These are phyloP conservation scores for Ascoidea rubescens DNA, from an alignment of 805 yeast species.

Conservation along the genomic window DNA sequence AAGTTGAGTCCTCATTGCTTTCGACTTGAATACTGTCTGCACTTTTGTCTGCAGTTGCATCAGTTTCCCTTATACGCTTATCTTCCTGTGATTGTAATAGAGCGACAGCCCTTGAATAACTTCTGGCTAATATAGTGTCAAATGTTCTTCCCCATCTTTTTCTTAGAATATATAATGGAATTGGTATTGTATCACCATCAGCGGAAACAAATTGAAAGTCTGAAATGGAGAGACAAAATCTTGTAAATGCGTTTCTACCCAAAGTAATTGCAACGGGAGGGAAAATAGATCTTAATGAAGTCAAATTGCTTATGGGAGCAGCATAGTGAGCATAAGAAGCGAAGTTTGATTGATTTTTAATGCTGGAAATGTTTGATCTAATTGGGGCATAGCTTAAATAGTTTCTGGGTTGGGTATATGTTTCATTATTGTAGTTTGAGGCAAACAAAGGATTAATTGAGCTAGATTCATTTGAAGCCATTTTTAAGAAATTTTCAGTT, in stretches of 20 bases:
- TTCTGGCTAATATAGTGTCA: constrained; percentile 44
- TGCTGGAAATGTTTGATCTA: background rate
- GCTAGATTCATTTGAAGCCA: constrained; percentile 4
- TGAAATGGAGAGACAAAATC: constrained; percentile 46
- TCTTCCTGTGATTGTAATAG: background rate
- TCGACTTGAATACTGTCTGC: too few relatives aligned
- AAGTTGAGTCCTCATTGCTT: too few relatives aligned
- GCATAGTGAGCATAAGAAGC: constrained; percentile 64
- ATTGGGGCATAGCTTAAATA: too few relatives aligned
- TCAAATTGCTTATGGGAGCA: constrained; percentile 52
- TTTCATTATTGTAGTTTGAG: background rate
- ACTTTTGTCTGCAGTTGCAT: too few relatives aligned
- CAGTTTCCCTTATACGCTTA: too few relatives aligned
- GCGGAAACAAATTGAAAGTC: constrained; percentile 61
- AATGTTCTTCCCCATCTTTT: constrained; percentile 72
- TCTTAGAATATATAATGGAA: constrained; percentile 44
- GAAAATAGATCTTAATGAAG: constrained; percentile 38
- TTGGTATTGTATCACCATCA: constrained; percentile 57
- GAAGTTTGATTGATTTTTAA: constrained; percentile 23
- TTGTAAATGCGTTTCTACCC: constrained; percentile 61
- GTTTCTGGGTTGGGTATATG: background rate
- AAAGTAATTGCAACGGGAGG: constrained; percentile 69
- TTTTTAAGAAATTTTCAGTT: constrained; percentile 6
- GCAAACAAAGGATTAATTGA: background rate
- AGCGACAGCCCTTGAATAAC: constrained; percentile 44